These are phyloP conservation scores for Tricladium varicosporioides DNA, from an alignment of 2,329 filamentous ascomycete species.

Conservation along the genomic window DNA sequence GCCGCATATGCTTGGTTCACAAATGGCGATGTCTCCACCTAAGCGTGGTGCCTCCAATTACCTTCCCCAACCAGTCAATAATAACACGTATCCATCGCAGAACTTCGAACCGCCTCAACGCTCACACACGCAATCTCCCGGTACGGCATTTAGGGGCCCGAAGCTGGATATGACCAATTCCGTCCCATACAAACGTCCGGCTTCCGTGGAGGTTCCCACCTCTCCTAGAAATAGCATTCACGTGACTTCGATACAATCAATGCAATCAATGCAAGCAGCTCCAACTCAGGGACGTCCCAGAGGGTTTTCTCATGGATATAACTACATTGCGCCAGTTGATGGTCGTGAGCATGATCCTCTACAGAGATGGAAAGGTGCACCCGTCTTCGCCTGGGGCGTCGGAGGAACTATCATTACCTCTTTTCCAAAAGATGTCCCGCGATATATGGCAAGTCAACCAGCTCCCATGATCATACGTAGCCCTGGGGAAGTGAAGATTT, in stretches of 20 bases:
- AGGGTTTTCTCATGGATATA: slow-evolving; percentile 53
- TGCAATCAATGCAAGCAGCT: slow-evolving; percentile 6
- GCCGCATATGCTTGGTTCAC: slow-evolving; percentile 37
- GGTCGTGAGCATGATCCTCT: slow-evolving; percentile 72
- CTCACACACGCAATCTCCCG: slow-evolving; percentile 62
- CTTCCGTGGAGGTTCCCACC: slow-evolving; percentile 41
- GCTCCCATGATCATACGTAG: slow-evolving; percentile 77
- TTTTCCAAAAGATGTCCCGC: slow-evolving; percentile 85
- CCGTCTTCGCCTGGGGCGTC: slow-evolving; percentile 84
- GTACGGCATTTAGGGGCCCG: slow-evolving; percentile 49
- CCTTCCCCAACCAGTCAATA: slow-evolving; percentile 36
- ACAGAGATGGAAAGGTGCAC: slow-evolving; percentile 86
- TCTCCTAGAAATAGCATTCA: slow-evolving; percentile 20
- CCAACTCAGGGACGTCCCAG: slow-evolving; percentile 41
- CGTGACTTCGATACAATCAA: slow-evolving; percentile 7
- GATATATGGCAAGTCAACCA: slow-evolving; percentile 69
- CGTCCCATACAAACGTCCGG: slow-evolving; percentile 49
- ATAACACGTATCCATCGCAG: slow-evolving; percentile 29
- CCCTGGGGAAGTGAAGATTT: slow-evolving; percentile 78
- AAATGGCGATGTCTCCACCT: slow-evolving; percentile 52
- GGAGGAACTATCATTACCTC: slow-evolving; percentile 79
- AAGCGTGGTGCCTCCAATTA: slow-evolving; percentile 55
- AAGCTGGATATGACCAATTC: slow-evolving; percentile 35
- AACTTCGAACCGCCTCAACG: slow-evolving; percentile 53
- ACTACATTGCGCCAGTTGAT: slow-evolving; percentile 61